Evolutionary conservation across 129 eudicot species (phyloP).

Genomic region (Silybum marianum): DNA sequence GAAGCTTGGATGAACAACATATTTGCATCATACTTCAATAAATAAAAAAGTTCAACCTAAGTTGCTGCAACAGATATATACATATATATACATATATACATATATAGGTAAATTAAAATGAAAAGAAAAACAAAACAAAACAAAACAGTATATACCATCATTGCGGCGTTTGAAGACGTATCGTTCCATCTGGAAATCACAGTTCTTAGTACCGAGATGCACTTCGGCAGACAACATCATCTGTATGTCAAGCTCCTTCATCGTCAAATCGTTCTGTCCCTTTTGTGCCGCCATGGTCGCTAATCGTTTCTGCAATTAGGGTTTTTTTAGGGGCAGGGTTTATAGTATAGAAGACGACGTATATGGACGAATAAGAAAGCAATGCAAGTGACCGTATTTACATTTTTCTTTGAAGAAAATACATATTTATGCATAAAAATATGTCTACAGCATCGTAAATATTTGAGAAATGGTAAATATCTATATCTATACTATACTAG

Average conservation of each 20-base stretch:
- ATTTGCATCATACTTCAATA: not conserved
- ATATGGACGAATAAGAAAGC: not conserved
- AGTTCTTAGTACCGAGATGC: conserved; percentile 50
- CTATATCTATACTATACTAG: too few species aligned
- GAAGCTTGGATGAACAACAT: not conserved
- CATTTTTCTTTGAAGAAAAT: not conserved
- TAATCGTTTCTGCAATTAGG: conserved; percentile 9
- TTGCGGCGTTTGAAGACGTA: conserved; percentile 54
- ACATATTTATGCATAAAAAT: too few species aligned
- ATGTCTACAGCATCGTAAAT: too few species aligned
- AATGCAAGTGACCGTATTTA: not conserved
- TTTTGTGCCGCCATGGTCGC: conserved; percentile 15
- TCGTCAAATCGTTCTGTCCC: conserved; percentile 13
- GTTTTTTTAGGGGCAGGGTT: conserved; percentile 19
- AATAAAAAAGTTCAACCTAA: not conserved
- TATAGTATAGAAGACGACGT: conserved; percentile 5
- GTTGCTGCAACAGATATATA: not conserved
- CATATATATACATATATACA: not conserved
- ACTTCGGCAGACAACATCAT: conserved; percentile 52
- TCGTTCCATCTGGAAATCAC: conserved; percentile 57
- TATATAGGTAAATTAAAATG: not conserved
- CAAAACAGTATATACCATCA: conserved; percentile 21
- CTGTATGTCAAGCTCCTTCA: conserved; percentile 46
- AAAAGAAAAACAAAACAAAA: not conserved
- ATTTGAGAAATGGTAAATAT: too few species aligned